Conservation (phyloP, 1,284 basidiomycete species). For the Malassezia obtusa region DNA sequence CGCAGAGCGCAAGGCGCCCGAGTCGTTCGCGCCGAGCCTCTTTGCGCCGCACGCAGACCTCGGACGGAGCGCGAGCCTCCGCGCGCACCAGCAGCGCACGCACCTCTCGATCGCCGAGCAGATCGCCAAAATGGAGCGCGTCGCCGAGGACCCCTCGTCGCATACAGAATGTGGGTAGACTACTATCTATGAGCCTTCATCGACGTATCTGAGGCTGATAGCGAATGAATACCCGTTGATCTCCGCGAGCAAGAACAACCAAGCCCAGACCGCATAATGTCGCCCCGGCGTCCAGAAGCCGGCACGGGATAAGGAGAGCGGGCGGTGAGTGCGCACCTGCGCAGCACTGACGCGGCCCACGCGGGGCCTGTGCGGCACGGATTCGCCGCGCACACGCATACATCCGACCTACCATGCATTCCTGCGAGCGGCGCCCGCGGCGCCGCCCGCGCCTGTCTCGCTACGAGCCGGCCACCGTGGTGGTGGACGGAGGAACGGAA, state of each 20-base stretch:
- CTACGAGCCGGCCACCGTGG: too few species aligned
- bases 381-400: too few species aligned
- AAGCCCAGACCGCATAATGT: slow-evolving; percentile 18
- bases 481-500: background rate
- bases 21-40: background rate
- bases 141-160: slow-evolving; percentile 1
- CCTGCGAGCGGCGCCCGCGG: too few species aligned
- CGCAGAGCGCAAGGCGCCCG: background rate
- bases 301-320: slow-evolving; percentile 18
- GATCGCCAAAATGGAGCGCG: slow-evolving; percentile 12
- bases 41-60: background rate
- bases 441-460: too few species aligned
- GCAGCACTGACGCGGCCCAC: background rate
- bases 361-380: too few species aligned
- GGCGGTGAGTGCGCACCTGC: slow-evolving; percentile 1
- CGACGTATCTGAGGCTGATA: slow-evolving; percentile 20
- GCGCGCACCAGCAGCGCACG: background rate
- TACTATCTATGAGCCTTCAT: slow-evolving; percentile 23
- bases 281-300: slow-evolving; percentile 13
- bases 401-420: too few species aligned
- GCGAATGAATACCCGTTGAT: slow-evolving; percentile 19
- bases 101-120: background rate
- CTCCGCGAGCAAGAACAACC: slow-evolving; percentile 19
- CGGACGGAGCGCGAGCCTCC: background rate
- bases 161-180: slow-evolving; percentile 11